Base-by-base conservation (phyloP, 371 early-diverging fungal species). In the Syncephalastrum sp. region DNA sequence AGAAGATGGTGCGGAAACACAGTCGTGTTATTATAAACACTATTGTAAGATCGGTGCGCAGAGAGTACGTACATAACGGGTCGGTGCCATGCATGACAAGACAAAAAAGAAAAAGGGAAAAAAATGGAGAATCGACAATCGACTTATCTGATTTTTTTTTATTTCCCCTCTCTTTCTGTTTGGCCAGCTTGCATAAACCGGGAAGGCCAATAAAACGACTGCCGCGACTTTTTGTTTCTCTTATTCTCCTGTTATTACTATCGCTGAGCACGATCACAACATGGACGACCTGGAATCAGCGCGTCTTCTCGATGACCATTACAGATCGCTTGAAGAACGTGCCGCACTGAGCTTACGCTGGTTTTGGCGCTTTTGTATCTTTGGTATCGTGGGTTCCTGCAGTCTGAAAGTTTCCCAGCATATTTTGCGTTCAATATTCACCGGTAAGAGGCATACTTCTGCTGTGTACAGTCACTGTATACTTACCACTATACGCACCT, bases 331-430 rank as follows among this genome's bases (percentile, higher is more conserved):
- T 55, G 47, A 29, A 55, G 5, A 17, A 43, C 33, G 19, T 19
- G 47, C 19, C 45, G 21, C 7, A 8, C 16, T 10, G 42, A 38
- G 59, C 13, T 19, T 16, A 13, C 29, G 15, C 16, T 78, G 72
- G 77, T 12, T 65, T 10, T 72, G 72, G 72, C 56, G 78, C 4
- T 49, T 78, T 29, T 56, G 50, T 21, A 69, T 78, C 8, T 78
- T 78, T 57, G 69, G 52, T 15, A 38, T 78, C 5, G 69, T 69
- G 3, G 78, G 78, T 3, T 78, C 78, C 15, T 65, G 69, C 5
- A 78, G 75, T 63, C 63, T 75, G 12, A 61, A 58, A 13, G 65
- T 78, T 12, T 72, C 75, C 4, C 53, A 67, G 15, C 10, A 47
- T 57, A 15, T 53, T 68, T 16, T 61, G 43, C 21, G 38, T 10